phyloP scores from a whole-genome alignment of 1,139 yeast species.

The Blastobotrys raffinosifermentans region DNA sequence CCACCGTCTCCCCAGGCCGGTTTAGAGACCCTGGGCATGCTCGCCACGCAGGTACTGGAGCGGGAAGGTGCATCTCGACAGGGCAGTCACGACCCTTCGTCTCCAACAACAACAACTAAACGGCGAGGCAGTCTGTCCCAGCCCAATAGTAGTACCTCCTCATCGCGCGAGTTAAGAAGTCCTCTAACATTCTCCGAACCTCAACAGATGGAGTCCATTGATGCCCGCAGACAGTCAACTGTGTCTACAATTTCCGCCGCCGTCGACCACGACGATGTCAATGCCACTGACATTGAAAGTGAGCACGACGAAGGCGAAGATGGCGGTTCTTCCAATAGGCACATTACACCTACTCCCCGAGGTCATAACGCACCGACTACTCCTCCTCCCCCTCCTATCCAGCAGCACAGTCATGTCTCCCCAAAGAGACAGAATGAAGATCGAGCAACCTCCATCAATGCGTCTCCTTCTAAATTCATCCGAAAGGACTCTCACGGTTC shows the following conservation, averaged over 20 bases:
- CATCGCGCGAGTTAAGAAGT: too few relatives aligned
- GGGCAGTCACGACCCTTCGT: not conserved
- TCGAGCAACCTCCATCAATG: slow-evolving; percentile 2
- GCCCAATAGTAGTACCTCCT: too few relatives aligned
- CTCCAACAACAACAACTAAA: too few relatives aligned
- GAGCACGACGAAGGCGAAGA: slow-evolving; percentile 18
- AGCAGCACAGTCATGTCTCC: too few relatives aligned
- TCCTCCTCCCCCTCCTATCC: slow-evolving; percentile 3
- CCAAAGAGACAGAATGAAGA: too few relatives aligned
- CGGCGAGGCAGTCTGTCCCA: too few relatives aligned
- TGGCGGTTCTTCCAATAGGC: slow-evolving; percentile 10
- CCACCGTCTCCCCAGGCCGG: slow-evolving; percentile 11
- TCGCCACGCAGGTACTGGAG: slow-evolving; percentile 33
- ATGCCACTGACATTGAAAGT: slow-evolving; percentile 14
- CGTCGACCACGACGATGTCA: slow-evolving; percentile 32
- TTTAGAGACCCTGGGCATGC: slow-evolving; percentile 30
- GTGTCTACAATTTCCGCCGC: too few relatives aligned
- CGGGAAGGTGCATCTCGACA: not conserved
- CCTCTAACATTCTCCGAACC: too few relatives aligned
- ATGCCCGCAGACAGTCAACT: too few relatives aligned
- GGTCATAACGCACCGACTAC: not conserved
- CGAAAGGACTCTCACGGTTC: slow-evolving; percentile 12
- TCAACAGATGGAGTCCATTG: too few relatives aligned
- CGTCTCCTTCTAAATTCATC: slow-evolving; percentile 15
- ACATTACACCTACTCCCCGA: not conserved